A percentile compares a stretch with the other conserved stretches of the same genome.
Evolutionary conservation across 495 filamentous ascomycete genomes (phyloP).

Genomic region (Aspergillus haitiensis): DNA sequence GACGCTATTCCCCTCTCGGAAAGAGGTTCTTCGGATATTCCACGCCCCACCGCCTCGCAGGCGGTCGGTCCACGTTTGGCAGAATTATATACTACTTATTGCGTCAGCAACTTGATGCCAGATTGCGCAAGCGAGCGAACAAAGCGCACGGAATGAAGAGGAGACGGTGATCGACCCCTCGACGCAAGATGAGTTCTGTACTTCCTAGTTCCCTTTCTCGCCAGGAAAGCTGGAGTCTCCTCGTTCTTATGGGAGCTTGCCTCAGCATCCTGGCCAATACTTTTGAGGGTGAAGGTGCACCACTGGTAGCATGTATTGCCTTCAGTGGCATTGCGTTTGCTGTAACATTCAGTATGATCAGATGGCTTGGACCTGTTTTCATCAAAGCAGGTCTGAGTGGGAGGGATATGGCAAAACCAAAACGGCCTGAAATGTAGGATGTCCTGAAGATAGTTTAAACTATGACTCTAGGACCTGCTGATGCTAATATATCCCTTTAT

Average conservation of each 20-base stretch:
- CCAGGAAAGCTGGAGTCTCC: conserved; percentile 69
- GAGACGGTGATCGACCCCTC: conserved; percentile 11
- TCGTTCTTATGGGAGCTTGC: conserved; percentile 67
- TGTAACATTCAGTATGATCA: conserved; percentile 75
- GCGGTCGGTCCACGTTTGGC: conserved; percentile 32
- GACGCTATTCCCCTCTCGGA: conserved; percentile 20
- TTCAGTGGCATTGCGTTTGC: conserved; percentile 83
- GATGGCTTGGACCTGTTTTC: conserved; percentile 92
- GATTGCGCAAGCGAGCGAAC: conserved; percentile 29
- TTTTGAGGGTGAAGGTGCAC: conserved; percentile 81
- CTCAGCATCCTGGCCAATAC: conserved; percentile 76
- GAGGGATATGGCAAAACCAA: conserved; percentile 81
- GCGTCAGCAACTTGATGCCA: conserved; percentile 30
- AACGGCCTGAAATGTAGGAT: conserved; percentile 69
- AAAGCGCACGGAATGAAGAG: not conserved
- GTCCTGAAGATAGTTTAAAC: not conserved
- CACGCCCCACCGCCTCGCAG: conserved; percentile 19
- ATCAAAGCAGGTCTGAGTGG: conserved; percentile 88
- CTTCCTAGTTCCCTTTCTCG: conserved; percentile 54
- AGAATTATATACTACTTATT: conserved; percentile 32
- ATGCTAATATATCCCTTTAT: conserved; percentile 16
- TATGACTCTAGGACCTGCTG: no score
- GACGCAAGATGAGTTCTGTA: conserved; percentile 38
- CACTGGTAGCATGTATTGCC: conserved; percentile 82
- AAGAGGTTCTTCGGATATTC: not conserved